These are phyloP conservation scores for Cyclotella cryptica DNA, from an alignment of 108 stramenopile species.

Conservation along the genomic window DNA sequence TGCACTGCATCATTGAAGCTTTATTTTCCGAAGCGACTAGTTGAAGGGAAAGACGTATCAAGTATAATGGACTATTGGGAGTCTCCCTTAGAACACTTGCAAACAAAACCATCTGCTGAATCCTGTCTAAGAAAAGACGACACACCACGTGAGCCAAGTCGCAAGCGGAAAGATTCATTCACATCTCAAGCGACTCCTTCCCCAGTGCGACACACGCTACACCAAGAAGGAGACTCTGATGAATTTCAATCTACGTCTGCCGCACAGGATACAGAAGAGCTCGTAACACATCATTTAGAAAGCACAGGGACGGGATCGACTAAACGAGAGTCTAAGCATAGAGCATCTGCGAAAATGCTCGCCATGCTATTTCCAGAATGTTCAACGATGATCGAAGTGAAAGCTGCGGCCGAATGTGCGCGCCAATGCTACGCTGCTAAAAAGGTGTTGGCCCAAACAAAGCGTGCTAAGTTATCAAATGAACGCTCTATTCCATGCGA, in stretches of 20 bases:
- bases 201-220: not conserved
- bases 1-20: slow-evolving; percentile 59
- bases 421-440: slow-evolving; percentile 76
- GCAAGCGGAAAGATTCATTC: slow-evolving; percentile 50
- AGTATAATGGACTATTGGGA: slow-evolving; percentile 50
- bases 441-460: slow-evolving; percentile 50
- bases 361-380: slow-evolving; percentile 84
- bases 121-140: slow-evolving; percentile 21
- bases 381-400: slow-evolving; percentile 76
- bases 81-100: slow-evolving; percentile 51
- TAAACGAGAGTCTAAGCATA: slow-evolving; percentile 86
- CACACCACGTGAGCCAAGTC: slow-evolving; percentile 25
- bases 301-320: slow-evolving; percentile 67
- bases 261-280: slow-evolving; percentile 33
- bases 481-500: not conserved
- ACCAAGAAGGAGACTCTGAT: not conserved
- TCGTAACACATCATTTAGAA: slow-evolving; percentile 49
- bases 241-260: slow-evolving; percentile 7
- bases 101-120: slow-evolving; percentile 13
- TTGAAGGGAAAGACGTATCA: slow-evolving; percentile 33
- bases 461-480: slow-evolving; percentile 39
- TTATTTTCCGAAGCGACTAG: slow-evolving; percentile 34
- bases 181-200: slow-evolving; percentile 41
- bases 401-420: slow-evolving; percentile 83
- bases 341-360: slow-evolving; percentile 81